A percentile compares a stretch with the other conserved stretches of the same genome.
Conservation (phyloP, 108 stramenopile genomes). For the Cyclotella distinguenda region DNA sequence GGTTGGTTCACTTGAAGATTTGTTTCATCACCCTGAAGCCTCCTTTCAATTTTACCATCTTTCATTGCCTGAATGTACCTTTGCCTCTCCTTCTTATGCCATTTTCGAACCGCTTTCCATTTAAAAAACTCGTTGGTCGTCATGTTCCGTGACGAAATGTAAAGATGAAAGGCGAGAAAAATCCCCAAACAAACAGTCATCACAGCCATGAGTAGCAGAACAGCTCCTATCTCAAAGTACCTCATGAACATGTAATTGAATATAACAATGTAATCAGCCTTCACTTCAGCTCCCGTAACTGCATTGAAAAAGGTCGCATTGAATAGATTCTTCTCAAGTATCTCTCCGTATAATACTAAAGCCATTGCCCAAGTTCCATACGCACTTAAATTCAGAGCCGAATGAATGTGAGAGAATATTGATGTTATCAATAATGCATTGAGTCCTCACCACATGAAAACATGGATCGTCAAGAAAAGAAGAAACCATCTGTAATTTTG, state of each 20-base stretch:
- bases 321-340: conserved; percentile 58
- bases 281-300: conserved; percentile 58
- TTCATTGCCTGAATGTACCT: conserved; percentile 61
- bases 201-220: conserved; percentile 32
- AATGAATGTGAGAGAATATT: background rate
- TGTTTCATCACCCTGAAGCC: background rate
- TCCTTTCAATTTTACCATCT: conserved; percentile 17
- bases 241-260: conserved; percentile 65
- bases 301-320: conserved; percentile 72
- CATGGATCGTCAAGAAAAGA: conserved; percentile 73
- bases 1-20: background rate
- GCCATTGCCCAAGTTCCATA: conserved; percentile 64
- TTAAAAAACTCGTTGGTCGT: conserved; percentile 90
- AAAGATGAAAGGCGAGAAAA: conserved; percentile 30
- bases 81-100: conserved; percentile 63
- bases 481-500: conserved; percentile 90
- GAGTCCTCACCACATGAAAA: conserved; percentile 58
- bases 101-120: conserved; percentile 68
- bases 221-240: conserved; percentile 21
- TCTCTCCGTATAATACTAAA: conserved; percentile 48
- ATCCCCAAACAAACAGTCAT: conserved; percentile 26
- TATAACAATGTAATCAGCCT: conserved; percentile 53
- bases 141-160: conserved; percentile 45
- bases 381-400: background rate
- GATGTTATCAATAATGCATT: background rate